Base-by-base conservation (phyloP, 2,329 filamentous ascomycete genomes). In the Talaromyces sp. region DNA sequence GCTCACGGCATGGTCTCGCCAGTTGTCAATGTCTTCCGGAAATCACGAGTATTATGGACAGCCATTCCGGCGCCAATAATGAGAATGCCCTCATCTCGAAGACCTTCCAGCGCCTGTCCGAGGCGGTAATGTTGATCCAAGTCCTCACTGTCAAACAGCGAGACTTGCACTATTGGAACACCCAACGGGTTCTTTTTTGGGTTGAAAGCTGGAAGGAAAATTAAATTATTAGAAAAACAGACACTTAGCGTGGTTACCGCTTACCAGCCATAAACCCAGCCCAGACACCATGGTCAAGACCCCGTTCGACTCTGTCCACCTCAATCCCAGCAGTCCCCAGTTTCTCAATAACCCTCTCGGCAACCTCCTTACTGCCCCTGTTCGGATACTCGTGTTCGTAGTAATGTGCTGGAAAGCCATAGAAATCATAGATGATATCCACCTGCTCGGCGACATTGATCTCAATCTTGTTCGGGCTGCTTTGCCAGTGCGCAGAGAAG, bases 401-500 rank as follows among this genome's bases (percentile, higher is more conserved):
- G 69, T 85, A 91, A 66, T 89, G 81, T 1, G 81, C 73, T 0
- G 88, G 89, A 71, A 91, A 92, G 1, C 88, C 87, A 69, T 89
- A 88, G 77, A 89, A 91, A 70, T 91, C 88, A 71, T 90, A 91
- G 57, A 91, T 88, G 65, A 91, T 70, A 61, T 87, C 84, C 3
- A 83, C 85, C n/a, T 80, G 75, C 61, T 85, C 85, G 3, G 84
- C 85, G 9, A 82, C 84, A 71, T 91, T 91, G 66, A 91, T 81
- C 68, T 88, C 78, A 64, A 91, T 82, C 3, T 77, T 80, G 66
- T 82, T 77, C 44, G 75, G 74, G 1, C 69, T 59, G 7, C 82
- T 85, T 75, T 90, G 86, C 89, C 90, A 92, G 73, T 93, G 89
- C 0, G 88, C 90, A 0, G 89, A 91, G 71, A 93, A 88, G 28